Percentiles rank a stretch among this genome's conserved stretches.
Evolutionary conservation across 805 yeast species (phyloP).

Genomic region (Sugiyamaella americana): DNA sequence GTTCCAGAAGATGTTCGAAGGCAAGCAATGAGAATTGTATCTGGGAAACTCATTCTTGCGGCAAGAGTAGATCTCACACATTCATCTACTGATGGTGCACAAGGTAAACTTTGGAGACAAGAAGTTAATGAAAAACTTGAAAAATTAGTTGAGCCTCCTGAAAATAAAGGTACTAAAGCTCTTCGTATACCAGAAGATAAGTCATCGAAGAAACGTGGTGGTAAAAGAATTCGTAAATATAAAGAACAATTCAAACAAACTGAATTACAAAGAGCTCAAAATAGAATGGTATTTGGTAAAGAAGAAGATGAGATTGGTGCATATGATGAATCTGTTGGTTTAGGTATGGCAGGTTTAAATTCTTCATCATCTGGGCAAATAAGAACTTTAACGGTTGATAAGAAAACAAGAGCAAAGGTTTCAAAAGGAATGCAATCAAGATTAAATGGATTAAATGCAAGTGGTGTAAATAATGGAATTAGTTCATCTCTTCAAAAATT

Average conservation of each 20-base stretch:
- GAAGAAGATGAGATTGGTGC: conserved; percentile 73
- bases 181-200: conserved; percentile 71
- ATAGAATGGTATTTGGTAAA: conserved; percentile 77
- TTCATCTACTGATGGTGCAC: conserved; percentile 38
- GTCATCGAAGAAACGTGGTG: conserved; percentile 80
- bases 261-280: conserved; percentile 75
- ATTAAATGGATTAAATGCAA: conserved; percentile 8
- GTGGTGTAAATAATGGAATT: neutral
- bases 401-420: conserved; percentile 51
- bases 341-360: conserved; percentile 60
- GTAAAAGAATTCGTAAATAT: conserved; percentile 68
- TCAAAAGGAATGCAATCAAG: conserved; percentile 56
- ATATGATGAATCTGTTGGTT: conserved; percentile 46
- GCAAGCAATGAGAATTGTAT: conserved; percentile 69
- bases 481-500: conserved; percentile 1
- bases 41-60: conserved; percentile 76
- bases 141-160: conserved; percentile 74
- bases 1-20: conserved; percentile 54
- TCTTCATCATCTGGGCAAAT: conserved; percentile 24
- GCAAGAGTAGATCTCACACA: conserved; percentile 69
- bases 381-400: conserved; percentile 30
- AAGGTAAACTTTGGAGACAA: conserved; percentile 53
- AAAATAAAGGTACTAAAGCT: conserved; percentile 50
- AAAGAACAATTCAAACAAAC: conserved; percentile 78
- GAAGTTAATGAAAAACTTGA: conserved; percentile 63